Evolutionary conservation across 2,329 filamentous ascomycete genomes (phyloP), one percentile per base, ranked within the genome.

Genomic region (Stagonosporopsis chrysanthemi): DNA sequence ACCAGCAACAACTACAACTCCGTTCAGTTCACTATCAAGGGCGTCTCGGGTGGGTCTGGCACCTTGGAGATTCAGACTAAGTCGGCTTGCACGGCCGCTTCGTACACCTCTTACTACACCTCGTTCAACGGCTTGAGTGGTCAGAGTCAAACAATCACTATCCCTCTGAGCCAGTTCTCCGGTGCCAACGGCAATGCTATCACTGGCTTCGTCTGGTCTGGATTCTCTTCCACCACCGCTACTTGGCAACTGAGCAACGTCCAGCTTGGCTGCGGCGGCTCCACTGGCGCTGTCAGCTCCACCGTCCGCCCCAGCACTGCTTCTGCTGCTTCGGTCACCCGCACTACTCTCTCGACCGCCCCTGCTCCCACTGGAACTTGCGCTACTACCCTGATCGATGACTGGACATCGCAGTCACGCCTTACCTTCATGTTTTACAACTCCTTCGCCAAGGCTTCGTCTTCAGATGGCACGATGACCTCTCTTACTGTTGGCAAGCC

Each of bases 401-500:
- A 88, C 74, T 88, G 83, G 80, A 79, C 79, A 51, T 87, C 85
- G 8, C 85, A 88, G 68, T 87, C 85, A 6, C 83, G 85, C 28
- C 72, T 87, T 49, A 85, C 83, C 1, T 88, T 88, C 71, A 73
- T 88, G 15, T 83, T 78, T 65, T 87, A 87, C 77, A 88, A 88
- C 66, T 79, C 85, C 35, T 76, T 87, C 74, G 75, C 82, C 2
- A 75, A 82, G 60, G 78, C 85, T 4, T 82, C 82, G 6, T 85
- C 83, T 31, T 83, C 86, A 60, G 85, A 87, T 68, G 81, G 74
- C 2, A 82, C 82, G 6, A 86, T 87, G 82, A 77, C 79, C 22
- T 85, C 83, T 1, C 74, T 86, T 23, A 82, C 85, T 12, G 83
- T 86, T n/a, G 76, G 79, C 36, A 67, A 69, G 49, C 79, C 79